Evolutionary conservation across 305 asterid genomes (phyloP), one percentile per base, ranked within the genome.

Genomic region (Fraxinus velutina): DNA sequence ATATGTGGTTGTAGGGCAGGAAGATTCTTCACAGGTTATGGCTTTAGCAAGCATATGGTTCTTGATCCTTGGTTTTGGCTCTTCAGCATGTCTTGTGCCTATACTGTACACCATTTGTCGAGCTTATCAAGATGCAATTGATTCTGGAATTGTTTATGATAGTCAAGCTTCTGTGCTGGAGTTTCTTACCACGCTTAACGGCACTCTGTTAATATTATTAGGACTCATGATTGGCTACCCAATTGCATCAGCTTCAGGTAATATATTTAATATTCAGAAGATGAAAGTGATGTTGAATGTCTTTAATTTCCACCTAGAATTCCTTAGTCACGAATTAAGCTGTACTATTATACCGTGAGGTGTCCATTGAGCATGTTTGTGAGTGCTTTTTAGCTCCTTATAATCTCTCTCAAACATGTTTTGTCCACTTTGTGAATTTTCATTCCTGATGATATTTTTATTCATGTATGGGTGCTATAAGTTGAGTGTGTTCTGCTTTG

Each of bases 1-100:
- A 85, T 83, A 87, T 92, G 79, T 93, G 91, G 81, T 87, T 93
- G 96, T 95, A 93, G 98, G 98, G 98, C 99, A 95, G 99, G 97
- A 92, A 89, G 98, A 95, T 85, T 94, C 92, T 84, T 90, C 97
- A 32, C 99, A 93, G 89, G 97, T 88, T 80, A 89, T 92, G 64
- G 98, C 97, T 73, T 79, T 95, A 89, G 97, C 96, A 13, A 92
- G 99, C 57, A 87, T 95, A 79, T 95, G 99, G 99, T 86, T 95
- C 85, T 70, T 94, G 90, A 88, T 94, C 86, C 96, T 95, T 76
- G 92, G 97, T 76, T 89, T 95, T 79, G 99, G 99, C 73, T 82
- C 95, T 79, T 89, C 90, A 33, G 93, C 93, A 75, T 90, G 94
- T 86, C 90, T 92, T 78, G 91, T 89, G 78, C 99, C 99, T 75